Conservation (phyloP, 2,329 filamentous ascomycete species). For the Beauveria caledonica region DNA sequence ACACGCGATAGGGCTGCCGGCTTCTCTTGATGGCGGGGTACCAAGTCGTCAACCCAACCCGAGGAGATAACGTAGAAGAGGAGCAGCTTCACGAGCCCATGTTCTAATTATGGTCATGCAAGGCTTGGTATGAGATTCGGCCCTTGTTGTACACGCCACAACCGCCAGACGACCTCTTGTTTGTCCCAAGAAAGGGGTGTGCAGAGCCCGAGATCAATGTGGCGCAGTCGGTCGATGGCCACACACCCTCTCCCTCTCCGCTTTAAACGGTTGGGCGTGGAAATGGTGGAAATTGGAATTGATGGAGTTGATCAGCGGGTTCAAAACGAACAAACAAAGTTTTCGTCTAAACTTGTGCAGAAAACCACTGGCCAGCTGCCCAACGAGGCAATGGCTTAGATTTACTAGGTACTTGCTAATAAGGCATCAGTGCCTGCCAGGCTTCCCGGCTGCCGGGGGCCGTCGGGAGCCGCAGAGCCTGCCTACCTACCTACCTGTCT, state of each 20-base stretch:
- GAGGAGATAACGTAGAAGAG: background rate
- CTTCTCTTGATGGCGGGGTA: background rate
- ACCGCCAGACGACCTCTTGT: background rate
- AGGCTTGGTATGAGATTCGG: background rate
- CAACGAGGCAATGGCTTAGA: background rate
- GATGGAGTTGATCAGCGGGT: background rate
- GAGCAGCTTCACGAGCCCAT: background rate
- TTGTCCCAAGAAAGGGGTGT: background rate
- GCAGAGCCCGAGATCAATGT: background rate
- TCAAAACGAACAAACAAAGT: background rate
- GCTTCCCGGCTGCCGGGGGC: background rate
- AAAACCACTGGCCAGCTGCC: background rate
- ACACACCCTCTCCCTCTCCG: background rate
- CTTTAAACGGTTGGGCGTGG: no score
- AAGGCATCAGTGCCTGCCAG: background rate
- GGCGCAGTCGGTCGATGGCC: background rate
- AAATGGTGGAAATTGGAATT: background rate
- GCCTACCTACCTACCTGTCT: background rate
- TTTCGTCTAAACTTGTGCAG: background rate
- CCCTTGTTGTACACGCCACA: conserved; percentile 2
- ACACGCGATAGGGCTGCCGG: background rate
- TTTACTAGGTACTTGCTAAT: no score
- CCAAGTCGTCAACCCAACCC: background rate
- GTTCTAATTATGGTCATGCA: background rate
- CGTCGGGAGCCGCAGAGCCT: conserved; percentile 2